A percentile compares a stretch with the other conserved stretches of the same genome.
These are phyloP conservation scores for Phytopythium mirpurense DNA, from an alignment of 352 stramenopile species.

Conservation along the genomic window DNA sequence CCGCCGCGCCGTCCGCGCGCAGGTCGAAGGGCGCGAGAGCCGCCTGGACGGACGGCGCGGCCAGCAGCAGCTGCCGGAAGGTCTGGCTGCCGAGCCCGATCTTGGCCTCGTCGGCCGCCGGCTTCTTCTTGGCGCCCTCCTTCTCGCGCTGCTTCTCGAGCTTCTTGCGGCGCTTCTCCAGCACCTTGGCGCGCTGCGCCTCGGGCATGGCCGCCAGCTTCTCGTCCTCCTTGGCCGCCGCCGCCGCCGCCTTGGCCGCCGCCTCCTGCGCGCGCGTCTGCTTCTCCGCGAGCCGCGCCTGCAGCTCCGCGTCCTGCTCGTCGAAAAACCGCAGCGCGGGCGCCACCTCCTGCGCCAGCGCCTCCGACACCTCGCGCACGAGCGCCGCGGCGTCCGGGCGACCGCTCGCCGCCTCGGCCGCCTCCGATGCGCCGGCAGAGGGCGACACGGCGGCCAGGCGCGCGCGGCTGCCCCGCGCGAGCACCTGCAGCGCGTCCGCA, in stretches of 20 bases:
- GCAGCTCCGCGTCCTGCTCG: constrained; percentile 53
- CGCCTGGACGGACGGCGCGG: constrained; percentile 9
- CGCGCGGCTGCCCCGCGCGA: constrained; percentile 50
- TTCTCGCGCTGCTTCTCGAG: constrained; percentile 82
- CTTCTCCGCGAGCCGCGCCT: constrained; percentile 47
- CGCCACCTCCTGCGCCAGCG: constrained; percentile 43
- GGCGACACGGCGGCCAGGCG: constrained; percentile 30
- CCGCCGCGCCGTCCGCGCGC: constrained; percentile 28
- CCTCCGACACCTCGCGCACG: constrained; percentile 30
- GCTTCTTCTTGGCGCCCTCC: constrained; percentile 69
- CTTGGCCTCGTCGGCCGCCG: constrained; percentile 56
- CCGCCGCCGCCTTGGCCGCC: constrained; percentile 61
- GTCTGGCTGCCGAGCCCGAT: constrained; percentile 61
- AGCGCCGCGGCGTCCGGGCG: constrained; percentile 31
- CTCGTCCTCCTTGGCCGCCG: constrained; percentile 75
- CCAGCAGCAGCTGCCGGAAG: constrained; percentile 48
- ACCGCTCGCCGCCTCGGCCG: constrained; percentile 5
- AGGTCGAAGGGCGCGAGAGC: constrained; percentile 58
- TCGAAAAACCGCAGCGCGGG: constrained; percentile 54
- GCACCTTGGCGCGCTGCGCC: constrained; percentile 63
- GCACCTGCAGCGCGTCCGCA: constrained; percentile 47
- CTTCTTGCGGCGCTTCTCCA: constrained; percentile 84
- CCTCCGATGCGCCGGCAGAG: not conserved
- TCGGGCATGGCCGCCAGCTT: constrained; percentile 77
- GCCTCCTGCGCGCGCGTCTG: constrained; percentile 59